Evolutionary conservation across 225 moss, liverwort and hornwort genomes (phyloP).

Genomic region (Rhytidiadelphus loreus): DNA sequence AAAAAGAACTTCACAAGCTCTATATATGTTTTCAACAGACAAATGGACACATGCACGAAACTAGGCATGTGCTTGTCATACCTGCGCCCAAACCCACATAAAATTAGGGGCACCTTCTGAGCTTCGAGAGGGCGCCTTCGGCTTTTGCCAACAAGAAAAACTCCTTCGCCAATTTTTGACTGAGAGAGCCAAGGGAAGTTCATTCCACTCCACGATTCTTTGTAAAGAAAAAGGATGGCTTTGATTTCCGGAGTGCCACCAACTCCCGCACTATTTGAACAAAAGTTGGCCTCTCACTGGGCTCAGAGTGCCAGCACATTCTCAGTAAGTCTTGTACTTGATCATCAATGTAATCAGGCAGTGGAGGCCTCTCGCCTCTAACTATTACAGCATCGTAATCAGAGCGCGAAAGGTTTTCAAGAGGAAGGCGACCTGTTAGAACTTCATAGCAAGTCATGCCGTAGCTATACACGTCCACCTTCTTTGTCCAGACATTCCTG

Average conservation of each 20-base stretch:
- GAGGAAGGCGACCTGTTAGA: neutral
- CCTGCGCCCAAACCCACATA: neutral
- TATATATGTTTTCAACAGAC: neutral
- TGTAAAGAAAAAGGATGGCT: neutral
- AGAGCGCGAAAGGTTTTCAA: neutral
- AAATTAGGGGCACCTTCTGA: neutral
- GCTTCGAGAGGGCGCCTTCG: neutral
- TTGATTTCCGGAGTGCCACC: neutral
- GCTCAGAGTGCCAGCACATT: constrained; percentile 1
- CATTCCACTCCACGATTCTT: neutral
- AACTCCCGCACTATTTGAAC: neutral
- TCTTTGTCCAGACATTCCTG: neutral
- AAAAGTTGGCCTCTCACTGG: neutral
- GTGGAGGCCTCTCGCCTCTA: neutral
- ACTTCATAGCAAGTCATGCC: constrained; percentile 16
- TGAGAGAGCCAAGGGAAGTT: neutral
- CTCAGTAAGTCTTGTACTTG: neutral
- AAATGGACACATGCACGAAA: neutral
- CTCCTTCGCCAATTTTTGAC: neutral
- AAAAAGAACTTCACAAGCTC: neutral
- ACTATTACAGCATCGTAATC: neutral
- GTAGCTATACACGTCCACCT: constrained; percentile 11
- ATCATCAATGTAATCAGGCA: neutral
- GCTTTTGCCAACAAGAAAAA: neutral
- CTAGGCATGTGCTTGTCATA: neutral